A percentile compares a stretch with the other conserved stretches of the same genome.
Evolutionary conservation across 345 rosid species (phyloP).

Genomic region (Orychophragmus violaceus): DNA sequence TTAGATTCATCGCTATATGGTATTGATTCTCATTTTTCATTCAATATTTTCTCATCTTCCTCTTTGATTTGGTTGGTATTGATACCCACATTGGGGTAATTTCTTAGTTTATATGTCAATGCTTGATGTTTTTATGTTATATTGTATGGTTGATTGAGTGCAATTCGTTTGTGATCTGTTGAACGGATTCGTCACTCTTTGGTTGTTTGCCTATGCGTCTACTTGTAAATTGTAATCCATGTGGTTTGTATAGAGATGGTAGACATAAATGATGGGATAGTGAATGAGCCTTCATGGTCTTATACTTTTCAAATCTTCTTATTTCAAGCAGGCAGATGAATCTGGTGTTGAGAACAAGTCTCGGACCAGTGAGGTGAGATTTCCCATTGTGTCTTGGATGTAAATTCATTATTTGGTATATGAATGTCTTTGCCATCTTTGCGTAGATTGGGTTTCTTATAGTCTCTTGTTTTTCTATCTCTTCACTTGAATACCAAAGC

Average conservation of each 20-base stretch:
- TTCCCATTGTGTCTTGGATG: not conserved
- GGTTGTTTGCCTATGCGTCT: not conserved
- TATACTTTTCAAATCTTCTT: not conserved
- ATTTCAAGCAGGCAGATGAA: conserved; percentile 29
- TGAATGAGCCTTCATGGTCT: conserved; percentile 2
- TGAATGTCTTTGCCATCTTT: not conserved
- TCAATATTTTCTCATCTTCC: not conserved
- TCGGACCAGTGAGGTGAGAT: conserved; percentile 39
- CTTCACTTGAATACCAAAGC: not conserved
- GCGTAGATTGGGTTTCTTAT: not conserved
- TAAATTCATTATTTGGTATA: not conserved
- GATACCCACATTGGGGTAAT: not conserved
- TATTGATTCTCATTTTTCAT: not conserved
- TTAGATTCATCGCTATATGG: not conserved
- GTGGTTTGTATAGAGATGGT: conserved; percentile 2
- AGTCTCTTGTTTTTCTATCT: not conserved
- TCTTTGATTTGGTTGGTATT: not conserved
- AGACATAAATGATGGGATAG: not conserved
- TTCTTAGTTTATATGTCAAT: not conserved
- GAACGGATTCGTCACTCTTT: not conserved
- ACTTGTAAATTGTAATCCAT: not conserved
- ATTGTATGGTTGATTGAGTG: not conserved
- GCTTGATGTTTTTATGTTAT: not conserved
- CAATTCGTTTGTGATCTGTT: not conserved
- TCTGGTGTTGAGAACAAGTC: conserved; percentile 39